phyloP scores from a whole-genome alignment of 306 rosid species.

The Rosa persica region DNA sequence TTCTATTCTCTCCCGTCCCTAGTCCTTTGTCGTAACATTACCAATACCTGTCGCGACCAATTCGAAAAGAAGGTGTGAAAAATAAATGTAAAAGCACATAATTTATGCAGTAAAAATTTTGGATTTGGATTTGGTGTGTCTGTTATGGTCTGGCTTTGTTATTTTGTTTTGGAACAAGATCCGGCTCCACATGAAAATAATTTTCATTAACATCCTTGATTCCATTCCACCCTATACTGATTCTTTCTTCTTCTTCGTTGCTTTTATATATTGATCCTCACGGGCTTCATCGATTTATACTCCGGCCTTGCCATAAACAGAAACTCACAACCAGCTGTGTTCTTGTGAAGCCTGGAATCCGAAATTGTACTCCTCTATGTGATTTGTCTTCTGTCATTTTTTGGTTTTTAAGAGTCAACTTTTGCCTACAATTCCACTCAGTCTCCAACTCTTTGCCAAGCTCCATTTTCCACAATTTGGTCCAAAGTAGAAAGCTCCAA shows the following conservation, averaged over 20 bases:
- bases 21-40: background rate
- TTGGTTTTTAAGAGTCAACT: background rate
- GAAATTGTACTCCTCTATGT: background rate
- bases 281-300: background rate
- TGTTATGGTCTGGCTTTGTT: background rate
- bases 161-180: background rate
- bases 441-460: too few species aligned
- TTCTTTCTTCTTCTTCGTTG: background rate
- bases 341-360: background rate
- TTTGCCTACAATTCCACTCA: background rate
- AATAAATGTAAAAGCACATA: background rate
- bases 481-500: background rate
- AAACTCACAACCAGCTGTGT: background rate
- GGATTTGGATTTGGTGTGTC: background rate
- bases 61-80: too few species aligned
- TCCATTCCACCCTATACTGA: constrained; percentile 2
- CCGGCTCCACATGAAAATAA: background rate
- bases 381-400: background rate
- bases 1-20: background rate
- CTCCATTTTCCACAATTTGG: background rate
- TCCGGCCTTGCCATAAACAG: background rate
- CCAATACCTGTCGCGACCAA: background rate
- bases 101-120: background rate
- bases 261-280: background rate
- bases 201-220: background rate